Base-by-base conservation (phyloP, 805 yeast genomes). In the Lachancea nothofagi region DNA sequence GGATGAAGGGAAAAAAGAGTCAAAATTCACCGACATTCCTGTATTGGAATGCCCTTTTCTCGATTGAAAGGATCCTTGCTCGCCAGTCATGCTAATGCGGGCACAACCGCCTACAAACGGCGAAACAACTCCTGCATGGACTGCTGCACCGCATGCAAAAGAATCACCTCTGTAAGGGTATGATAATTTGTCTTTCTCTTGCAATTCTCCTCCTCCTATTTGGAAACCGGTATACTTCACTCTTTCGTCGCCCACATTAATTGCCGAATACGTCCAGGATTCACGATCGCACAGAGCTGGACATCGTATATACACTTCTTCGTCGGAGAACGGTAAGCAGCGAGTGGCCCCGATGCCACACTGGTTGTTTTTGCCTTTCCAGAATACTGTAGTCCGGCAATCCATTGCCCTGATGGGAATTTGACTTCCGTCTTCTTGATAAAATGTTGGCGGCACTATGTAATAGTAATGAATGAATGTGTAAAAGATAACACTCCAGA, bases 241-340 rank as follows among this genome's bases (percentile, higher is more conserved):
- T 46, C 75, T 62, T 40, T 75, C 65, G 37, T 71, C 71, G 0
- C 96, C 97, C 0, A 86, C 85, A 0, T 89, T 80, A 8, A 81
- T 65, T 13, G 80, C 75, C 2, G 88, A 76, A 57, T 79, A 89
- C 0, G 86, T 73, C 79, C 83, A 77, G 26, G 88, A 78, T 23
- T 77, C 84, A 24, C 81, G 65, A 48, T 81, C 87, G 62, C 97
- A 89, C 24, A 88, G 65, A 0, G 96, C 95, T 0, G 96, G 96
- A 59, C 97, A 89, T 48, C 87, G 69, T 53, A 88, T 70, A 3
- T 72, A 59, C 20, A 81, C 70, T 15, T 72, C 73, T 12, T 64
- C 54, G 21, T 66, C 59, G 2, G 55, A 62, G 33, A 71, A 62
- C 0, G 77, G 72, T 1, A 55, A 61, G 60, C 96, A 87, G 6